Base-by-base conservation (phyloP, 2,329 filamentous ascomycete species). In the Sporothrix humicola region DNA sequence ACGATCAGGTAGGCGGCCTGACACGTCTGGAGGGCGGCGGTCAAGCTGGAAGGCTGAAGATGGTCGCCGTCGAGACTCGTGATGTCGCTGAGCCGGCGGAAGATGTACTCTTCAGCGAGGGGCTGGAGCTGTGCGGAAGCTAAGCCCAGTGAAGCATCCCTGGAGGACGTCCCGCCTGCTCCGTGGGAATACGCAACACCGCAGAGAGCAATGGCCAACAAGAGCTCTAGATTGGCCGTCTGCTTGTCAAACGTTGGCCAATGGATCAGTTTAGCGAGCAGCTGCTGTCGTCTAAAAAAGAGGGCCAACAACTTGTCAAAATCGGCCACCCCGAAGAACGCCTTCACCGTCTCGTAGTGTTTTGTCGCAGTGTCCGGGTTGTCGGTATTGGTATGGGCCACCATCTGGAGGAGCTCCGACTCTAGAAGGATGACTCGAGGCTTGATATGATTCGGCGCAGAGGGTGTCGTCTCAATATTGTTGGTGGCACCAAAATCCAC, bases 1-100 rank as follows among this genome's bases (percentile, higher is more conserved):
- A 68, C 63, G 13, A 68, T 50, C 2, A 68, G 46, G 63, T 68
- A 68, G 12, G 63, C 63, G 20, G 63, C 63, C 63, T 68, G 63
- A 44, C 63, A 68, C 2, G 23, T 15, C 44, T 68, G 20, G 44
- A 68, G 44, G 10, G 63, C 31, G 3, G 31, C 3, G 1, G 31
- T 37, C 31, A 37, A 37, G 7, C 5, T 37, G 3, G 4, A 6
- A 7, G 31, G 5, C 31, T 37, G 31, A 3, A 37, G 26, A 3
- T 20, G 37, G 7, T 13, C 7, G 42, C 20, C 9, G 31, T 23
- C 13, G 3, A 37, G 31, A 5, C 7, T 37, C 4, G 31, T 37
- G 5, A 31, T 20, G 13, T 26, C 10, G 13, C 50, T 10, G 4
- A 68, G 63, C 3, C 44, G 63, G 2, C 12, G 17, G 20, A 68